A percentile compares a stretch with the other conserved stretches of the same genome.
Evolutionary conservation across 2,329 filamentous ascomycete genomes (phyloP).

Genomic region (Clarireedia monteithiana): DNA sequence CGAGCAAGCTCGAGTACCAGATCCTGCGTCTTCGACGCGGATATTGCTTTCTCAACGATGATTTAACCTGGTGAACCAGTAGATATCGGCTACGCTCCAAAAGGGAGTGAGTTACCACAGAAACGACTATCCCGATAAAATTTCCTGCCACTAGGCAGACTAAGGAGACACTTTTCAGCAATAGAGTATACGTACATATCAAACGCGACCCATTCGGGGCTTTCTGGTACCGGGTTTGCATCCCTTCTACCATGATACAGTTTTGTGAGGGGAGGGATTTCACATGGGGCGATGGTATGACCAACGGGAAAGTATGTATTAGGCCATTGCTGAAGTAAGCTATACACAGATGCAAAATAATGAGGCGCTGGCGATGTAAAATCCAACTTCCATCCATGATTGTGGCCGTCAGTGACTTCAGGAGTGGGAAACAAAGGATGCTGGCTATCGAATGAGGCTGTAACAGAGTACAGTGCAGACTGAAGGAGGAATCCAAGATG

Average conservation of each 20-base stretch:
- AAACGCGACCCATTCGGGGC: slow-evolving; percentile 45
- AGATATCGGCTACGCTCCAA: no score
- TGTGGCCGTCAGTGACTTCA: neutral
- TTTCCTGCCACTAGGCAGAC: neutral
- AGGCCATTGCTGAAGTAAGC: slow-evolving; percentile 41
- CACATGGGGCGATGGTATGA: slow-evolving; percentile 39
- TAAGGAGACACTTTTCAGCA: no score
- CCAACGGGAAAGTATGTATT: slow-evolving; percentile 45
- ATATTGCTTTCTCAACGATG: no score
- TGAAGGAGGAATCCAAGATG: neutral
- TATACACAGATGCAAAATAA: slow-evolving; percentile 39
- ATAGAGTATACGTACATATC: slow-evolving; percentile 31
- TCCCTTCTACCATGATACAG: slow-evolving; percentile 42
- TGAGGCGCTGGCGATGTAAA: slow-evolving; percentile 41
- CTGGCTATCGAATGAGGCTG: neutral
- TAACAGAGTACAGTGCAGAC: neutral
- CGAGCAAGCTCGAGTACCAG: no score
- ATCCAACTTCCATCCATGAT: slow-evolving; percentile 31
- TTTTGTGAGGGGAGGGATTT: slow-evolving; percentile 38
- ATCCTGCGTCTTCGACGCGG: no score
- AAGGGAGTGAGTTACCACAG: no score
- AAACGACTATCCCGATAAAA: neutral
- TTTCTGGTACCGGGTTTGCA: slow-evolving; percentile 32
- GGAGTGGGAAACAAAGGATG: neutral
- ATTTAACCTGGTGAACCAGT: no score